Base-by-base conservation (phyloP, 2,329 filamentous ascomycete genomes). In the Phaeosphaeria sp. region DNA sequence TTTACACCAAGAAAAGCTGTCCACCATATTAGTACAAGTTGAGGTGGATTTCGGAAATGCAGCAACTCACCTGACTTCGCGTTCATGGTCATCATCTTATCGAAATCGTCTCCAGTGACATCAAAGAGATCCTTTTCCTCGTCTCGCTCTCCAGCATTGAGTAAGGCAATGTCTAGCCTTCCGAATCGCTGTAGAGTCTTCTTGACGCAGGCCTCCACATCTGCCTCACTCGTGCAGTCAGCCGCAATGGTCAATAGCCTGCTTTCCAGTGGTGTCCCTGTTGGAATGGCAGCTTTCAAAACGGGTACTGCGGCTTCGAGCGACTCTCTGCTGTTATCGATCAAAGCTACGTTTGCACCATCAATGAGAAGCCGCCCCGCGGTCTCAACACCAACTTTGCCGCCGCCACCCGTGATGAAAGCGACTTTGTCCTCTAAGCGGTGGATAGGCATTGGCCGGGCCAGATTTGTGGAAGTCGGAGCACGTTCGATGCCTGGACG, bases 1-100 rank as follows among this genome's bases (percentile, higher is more conserved):
- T 78, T 78, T 36, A 78, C 62, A 40, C 73, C 72, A n/a, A 78
- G 66, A 56, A 78, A 78, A 8, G 76, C 74, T 74, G 24, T 9
- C 2, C 8, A 18, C n/a, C 36, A 36, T 44, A 39, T 67, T 54
- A 36, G 15, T 36, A 13, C 30, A 36, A 60, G 57, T 30, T 48
- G 51, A 21, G 24, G 15, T 17, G 30, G 40, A 17, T 17, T 45
- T 8, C 22, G 46, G 25, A 18, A 27, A 20, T 20, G n/a, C 21
- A 6, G 13, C 15, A 39, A 42, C 68, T 42, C 60, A 78, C 76
- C 74, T 22, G 76, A 78, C 60, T 72, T 76, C 18, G 74, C 72
- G 46, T 79, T 79, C 18, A 76, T 68, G 11, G 63, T 57, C 71
- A 79, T 78, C 18, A 78, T 67, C 40, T 65, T 64, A 39, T 78